phyloP scores from a whole-genome alignment of 805 yeast species.

The Pichia kluyveri region DNA sequence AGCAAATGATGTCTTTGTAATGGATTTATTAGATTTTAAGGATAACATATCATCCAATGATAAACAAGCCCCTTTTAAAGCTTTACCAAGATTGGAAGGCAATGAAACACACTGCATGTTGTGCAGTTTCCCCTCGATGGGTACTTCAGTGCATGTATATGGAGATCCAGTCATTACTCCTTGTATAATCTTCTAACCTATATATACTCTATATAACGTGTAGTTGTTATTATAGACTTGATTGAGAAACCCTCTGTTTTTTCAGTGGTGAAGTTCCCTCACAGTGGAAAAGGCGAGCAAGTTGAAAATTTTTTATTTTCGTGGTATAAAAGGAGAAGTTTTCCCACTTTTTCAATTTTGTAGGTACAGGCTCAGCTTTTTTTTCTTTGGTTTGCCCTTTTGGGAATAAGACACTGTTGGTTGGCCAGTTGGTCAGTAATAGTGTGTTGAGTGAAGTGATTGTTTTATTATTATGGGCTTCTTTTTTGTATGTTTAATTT shows the following conservation, averaged over 20 bases:
- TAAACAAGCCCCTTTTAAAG: constrained; percentile 2
- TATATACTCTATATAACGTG: no score
- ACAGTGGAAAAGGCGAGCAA: not conserved
- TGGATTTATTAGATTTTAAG: not conserved
- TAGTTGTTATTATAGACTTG: no score
- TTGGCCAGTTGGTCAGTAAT: not conserved
- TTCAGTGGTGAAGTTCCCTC: not conserved
- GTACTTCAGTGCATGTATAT: not conserved
- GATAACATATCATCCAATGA: not conserved
- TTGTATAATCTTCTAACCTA: not conserved
- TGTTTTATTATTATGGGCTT: no score
- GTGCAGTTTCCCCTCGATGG: not conserved
- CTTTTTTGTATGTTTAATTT: not conserved
- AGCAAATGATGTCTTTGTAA: not conserved
- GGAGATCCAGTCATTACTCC: not conserved
- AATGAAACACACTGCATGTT: not conserved
- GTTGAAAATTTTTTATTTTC: not conserved
- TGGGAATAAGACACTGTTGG: not conserved
- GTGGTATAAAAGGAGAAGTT: not conserved
- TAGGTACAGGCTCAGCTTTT: not conserved
- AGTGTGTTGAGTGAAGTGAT: not conserved
- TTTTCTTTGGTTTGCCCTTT: no score
- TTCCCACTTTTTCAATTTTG: not conserved
- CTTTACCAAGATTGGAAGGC: constrained; percentile 7
- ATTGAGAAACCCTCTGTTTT: not conserved